These are phyloP conservation scores for Elaeis guineensis DNA, from an alignment of 176 grass and related monocot genomes.

Conservation along the genomic window DNA sequence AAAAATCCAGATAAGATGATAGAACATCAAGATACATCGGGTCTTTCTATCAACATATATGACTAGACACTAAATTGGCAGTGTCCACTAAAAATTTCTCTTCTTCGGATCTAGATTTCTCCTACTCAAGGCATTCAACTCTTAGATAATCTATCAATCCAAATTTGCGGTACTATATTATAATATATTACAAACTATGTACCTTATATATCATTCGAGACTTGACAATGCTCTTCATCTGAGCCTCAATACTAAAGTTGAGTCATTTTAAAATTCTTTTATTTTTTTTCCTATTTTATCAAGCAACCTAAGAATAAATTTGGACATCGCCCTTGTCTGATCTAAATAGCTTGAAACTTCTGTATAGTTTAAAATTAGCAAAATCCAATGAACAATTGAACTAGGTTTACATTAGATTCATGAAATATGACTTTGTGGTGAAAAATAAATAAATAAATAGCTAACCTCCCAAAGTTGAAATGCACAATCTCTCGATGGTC, in stretches of 20 bases:
- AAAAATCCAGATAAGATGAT: too few species aligned
- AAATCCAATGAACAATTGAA: too few species aligned
- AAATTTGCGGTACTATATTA: too few species aligned
- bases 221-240: conserved; percentile 71
- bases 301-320: conserved; percentile 47
- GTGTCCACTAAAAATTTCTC: conserved; percentile 69
- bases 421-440: too few species aligned
- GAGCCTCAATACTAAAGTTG: conserved; percentile 46
- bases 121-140: conserved; percentile 20
- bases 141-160: conserved; percentile 8
- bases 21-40: conserved; percentile 29
- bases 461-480: conserved; percentile 72
- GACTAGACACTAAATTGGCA: conserved; percentile 65
- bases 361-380: conserved; percentile 21
- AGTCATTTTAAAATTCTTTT: conserved; percentile 43
- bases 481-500: conserved; percentile 54
- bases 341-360: conserved; percentile 49
- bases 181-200: not conserved
- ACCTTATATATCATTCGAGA: conserved; percentile 82
- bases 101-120: conserved; percentile 73
- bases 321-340: conserved; percentile 57
- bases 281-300: conserved; percentile 56
- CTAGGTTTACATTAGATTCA: too few species aligned
- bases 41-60: conserved; percentile 60
- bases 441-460: not conserved